These are phyloP conservation scores for Candida khao-thaluensis DNA, from an alignment of 805 yeast species.

Conservation along the genomic window DNA sequence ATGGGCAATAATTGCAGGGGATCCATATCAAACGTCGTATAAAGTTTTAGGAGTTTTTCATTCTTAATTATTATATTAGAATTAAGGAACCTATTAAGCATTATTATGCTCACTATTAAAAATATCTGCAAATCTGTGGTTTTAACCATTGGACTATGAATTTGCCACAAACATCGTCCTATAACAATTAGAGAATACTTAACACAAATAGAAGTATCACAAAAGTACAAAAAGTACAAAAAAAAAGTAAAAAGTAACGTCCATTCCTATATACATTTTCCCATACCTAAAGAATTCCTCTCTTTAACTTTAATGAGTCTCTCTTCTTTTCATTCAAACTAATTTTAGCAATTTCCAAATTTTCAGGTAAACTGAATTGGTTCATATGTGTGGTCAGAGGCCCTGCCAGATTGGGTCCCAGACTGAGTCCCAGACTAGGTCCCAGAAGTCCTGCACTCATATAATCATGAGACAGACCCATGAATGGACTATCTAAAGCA, in stretches of 20 bases:
- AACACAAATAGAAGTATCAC: no score
- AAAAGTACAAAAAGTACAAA: no score
- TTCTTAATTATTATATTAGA: slow-evolving; percentile 8
- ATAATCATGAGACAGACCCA: slow-evolving; percentile 40
- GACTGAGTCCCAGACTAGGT: slow-evolving; percentile 11
- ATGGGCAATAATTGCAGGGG: slow-evolving; percentile 15
- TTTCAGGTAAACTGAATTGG: slow-evolving; percentile 12
- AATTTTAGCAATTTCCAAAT: slow-evolving; percentile 25
- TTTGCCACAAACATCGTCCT: no score
- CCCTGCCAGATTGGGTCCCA: slow-evolving; percentile 3
- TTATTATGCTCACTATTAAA: no score
- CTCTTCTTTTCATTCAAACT: slow-evolving; percentile 45
- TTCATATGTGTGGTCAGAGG: not conserved
- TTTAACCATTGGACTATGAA: no score
- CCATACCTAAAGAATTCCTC: slow-evolving; percentile 38
- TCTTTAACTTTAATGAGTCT: slow-evolving; percentile 43
- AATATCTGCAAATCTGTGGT: no score
- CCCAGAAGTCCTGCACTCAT: not conserved
- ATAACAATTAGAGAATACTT: no score
- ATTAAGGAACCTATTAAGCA: slow-evolving; percentile 9
- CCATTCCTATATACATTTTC: no score
- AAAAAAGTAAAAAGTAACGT: no score
- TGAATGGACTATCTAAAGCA: slow-evolving; percentile 41
- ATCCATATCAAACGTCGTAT: slow-evolving; percentile 11
- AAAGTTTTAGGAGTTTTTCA: slow-evolving; percentile 13